Conservation (phyloP, 2,329 filamentous ascomycete genomes). For the Penicillium hesseltinei region DNA sequence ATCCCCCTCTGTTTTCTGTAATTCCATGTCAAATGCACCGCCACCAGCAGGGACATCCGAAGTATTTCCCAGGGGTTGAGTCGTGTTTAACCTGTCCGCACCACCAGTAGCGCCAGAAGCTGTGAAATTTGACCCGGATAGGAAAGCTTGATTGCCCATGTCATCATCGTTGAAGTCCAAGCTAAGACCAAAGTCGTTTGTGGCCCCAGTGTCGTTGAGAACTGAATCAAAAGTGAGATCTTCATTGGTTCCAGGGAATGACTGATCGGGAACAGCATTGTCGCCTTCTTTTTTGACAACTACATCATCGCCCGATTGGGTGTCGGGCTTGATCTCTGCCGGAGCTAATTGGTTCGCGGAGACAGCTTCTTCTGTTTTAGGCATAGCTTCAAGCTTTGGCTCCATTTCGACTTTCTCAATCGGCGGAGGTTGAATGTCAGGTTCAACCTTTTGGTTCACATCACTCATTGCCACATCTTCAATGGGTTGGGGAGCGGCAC, state of each 20-base stretch:
- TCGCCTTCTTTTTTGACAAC: slow-evolving; percentile 27
- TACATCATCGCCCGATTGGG: slow-evolving; percentile 14
- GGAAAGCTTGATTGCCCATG: slow-evolving; percentile 39
- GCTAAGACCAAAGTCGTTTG: slow-evolving; percentile 40
- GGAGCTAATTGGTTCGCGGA: slow-evolving; percentile 13
- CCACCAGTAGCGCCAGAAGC: slow-evolving; percentile 18
- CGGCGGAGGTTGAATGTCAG: slow-evolving; percentile 16
- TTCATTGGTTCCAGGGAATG: slow-evolving; percentile 27
- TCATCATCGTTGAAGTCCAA: slow-evolving; percentile 42
- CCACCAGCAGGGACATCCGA: slow-evolving; percentile 27
- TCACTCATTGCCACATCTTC: slow-evolving; percentile 35
- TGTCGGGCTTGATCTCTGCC: slow-evolving; percentile 10
- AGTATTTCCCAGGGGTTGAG: slow-evolving; percentile 22
- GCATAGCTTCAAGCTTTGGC: slow-evolving; percentile 17
- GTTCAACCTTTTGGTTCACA: slow-evolving; percentile 15
- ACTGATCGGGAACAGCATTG: slow-evolving; percentile 21
- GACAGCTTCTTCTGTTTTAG: slow-evolving; percentile 16
- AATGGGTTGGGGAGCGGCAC: slow-evolving; percentile 24
- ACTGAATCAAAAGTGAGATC: slow-evolving; percentile 45
- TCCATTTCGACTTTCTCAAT: slow-evolving; percentile 19
- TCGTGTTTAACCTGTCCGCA: slow-evolving; percentile 11
- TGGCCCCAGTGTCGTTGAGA: slow-evolving; percentile 34
- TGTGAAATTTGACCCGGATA: slow-evolving; percentile 35
- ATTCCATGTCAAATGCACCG: slow-evolving; percentile 40
- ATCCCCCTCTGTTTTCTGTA: slow-evolving; percentile 28